Evolutionary conservation across 148 eudicot species (phyloP), one percentile per base, ranked within the genome.

Genomic region (Spergularia bocconei): DNA sequence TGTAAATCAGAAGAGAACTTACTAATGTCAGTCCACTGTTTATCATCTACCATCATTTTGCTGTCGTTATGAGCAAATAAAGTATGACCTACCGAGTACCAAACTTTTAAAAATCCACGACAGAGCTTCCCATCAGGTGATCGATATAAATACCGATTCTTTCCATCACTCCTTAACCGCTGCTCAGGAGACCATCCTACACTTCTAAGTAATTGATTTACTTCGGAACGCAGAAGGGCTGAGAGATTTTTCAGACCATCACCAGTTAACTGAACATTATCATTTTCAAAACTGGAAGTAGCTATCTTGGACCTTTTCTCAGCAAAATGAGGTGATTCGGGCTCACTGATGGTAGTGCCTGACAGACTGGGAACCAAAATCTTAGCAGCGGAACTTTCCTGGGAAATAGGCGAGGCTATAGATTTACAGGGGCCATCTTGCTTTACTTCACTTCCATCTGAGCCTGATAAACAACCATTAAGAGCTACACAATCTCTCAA

Each of bases 151-250:
- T 75, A 89, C 55, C 90, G 87, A 69, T 84, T 82, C 80, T 70
- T 78, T 20, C 85, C 87, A 82, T 74, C 82, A 23, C 80, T 77
- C 75, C 97, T 90, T 75, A 80, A 77, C 65, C 87, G 91, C 77
- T 80, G 87, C 77, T 93, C 96, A 75, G 86, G 82, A 74, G 80
- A 74, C 98, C 98, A 95, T 66, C 97, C 97, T 50, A 87, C 88
- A 39, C 79, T 87, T 75, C 67, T 84, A 55, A 95, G 89, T 78
- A 95, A 81, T 51, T 84, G 80, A 73, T 85, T 66, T 66, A 84
- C 71, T 80, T 84, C 85, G 62, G 84, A 82, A 48, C 98, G 93
- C 60, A 95, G 95, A 84, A 83, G 79, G 77, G 86, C 76, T 2
- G 88, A 91, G 50, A 91, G 86, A 81, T 92, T 85, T 75, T 84